These are phyloP conservation scores for Boletus semigastroideus DNA, from an alignment of 1,284 basidiomycete species.

Conservation along the genomic window DNA sequence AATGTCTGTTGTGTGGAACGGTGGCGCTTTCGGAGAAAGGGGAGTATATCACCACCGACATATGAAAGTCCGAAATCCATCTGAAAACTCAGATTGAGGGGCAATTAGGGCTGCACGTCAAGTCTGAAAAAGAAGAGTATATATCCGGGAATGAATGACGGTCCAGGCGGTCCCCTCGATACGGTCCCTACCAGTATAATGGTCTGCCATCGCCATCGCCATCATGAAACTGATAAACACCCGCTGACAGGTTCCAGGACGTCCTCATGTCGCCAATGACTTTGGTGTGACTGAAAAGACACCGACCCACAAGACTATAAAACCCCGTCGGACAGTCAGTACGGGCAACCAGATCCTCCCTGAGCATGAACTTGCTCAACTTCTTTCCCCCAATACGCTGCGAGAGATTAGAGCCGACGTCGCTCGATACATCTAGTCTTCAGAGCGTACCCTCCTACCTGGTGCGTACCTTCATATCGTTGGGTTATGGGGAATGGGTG, in stretches of 20 bases:
- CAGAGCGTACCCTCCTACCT: background rate
- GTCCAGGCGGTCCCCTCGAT: conserved; percentile 27
- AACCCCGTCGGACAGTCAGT: conserved; percentile 16
- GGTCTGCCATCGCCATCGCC: conserved; percentile 27
- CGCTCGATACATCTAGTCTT: background rate
- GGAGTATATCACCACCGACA: conserved; percentile 27
- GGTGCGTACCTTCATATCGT: conserved; percentile 17
- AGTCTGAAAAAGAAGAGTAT: conserved; percentile 20
- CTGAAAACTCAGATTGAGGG: conserved; percentile 34
- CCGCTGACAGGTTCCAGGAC: conserved; percentile 18
- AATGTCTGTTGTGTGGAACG: conserved; percentile 15
- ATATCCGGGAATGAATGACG: conserved; percentile 28
- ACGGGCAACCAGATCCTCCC: conserved; percentile 11
- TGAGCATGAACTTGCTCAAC: conserved; percentile 5
- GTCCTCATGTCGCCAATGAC: conserved; percentile 81
- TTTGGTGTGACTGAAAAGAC: conserved; percentile 60
- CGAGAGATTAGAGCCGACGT: background rate
- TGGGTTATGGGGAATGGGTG: conserved; percentile 22
- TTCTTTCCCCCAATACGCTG: background rate
- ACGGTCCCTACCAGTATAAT: conserved; percentile 26
- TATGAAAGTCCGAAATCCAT: conserved; percentile 33
- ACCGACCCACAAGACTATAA: conserved; percentile 24
- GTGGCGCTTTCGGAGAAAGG: conserved; percentile 29
- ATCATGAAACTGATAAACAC: conserved; percentile 29
- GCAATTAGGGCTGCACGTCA: conserved; percentile 21